Conservation (phyloP, 371 early-diverging fungal genomes). For the Actinomucor elegans region DNA sequence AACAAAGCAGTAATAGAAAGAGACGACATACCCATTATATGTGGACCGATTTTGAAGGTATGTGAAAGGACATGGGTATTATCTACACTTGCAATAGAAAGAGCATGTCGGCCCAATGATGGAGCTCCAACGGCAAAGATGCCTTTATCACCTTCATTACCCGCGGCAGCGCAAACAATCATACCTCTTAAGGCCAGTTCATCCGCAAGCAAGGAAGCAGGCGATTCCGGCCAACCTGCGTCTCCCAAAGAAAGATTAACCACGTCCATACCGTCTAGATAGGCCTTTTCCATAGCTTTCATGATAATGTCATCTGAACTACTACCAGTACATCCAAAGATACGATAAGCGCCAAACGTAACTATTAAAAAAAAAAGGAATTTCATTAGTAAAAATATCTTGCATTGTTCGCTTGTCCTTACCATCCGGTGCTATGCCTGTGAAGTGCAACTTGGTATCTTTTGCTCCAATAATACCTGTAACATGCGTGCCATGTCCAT, state of each 20-base stretch:
- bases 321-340: constrained; percentile 77
- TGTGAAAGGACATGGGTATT: constrained; percentile 40
- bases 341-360: constrained; percentile 66
- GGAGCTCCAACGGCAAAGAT: constrained; percentile 63
- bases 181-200: constrained; percentile 32
- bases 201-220: constrained; percentile 40
- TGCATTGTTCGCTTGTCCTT: neutral
- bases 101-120: constrained; percentile 58
- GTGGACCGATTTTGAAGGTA: constrained; percentile 17
- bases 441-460: constrained; percentile 36
- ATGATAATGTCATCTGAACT: constrained; percentile 72
- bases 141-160: constrained; percentile 74
- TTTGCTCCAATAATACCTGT: constrained; percentile 65
- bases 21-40: constrained; percentile 20
- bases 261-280: constrained; percentile 64
- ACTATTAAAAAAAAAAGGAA: constrained; percentile 20
- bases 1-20: neutral
- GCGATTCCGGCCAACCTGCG: constrained; percentile 47
- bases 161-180: constrained; percentile 56
- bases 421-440: constrained; percentile 67
- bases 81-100: constrained; percentile 79
- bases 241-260: constrained; percentile 46
- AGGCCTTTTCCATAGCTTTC: constrained; percentile 71
- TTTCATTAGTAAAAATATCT: neutral
- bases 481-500: constrained; percentile 35